Evolutionary conservation across 2,329 filamentous ascomycete genomes (phyloP).

Genomic region (Bipolaris gigantea): DNA sequence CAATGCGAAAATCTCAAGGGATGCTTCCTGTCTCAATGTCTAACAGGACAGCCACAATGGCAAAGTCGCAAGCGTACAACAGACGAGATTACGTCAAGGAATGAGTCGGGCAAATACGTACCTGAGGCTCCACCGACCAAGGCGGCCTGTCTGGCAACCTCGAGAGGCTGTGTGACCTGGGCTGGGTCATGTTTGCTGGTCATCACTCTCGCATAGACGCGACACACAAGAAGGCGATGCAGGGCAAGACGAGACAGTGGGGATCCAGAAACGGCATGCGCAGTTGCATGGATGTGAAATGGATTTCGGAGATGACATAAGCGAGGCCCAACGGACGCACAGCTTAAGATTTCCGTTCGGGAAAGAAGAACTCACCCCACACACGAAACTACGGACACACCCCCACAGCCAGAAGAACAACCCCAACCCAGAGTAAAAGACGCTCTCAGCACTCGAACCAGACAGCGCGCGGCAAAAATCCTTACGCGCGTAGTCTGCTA

Average conservation of each 20-base stretch:
- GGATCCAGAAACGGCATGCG: constrained; percentile 7
- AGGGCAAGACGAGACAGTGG: constrained; percentile 1
- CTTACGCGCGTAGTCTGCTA: constrained; percentile 42
- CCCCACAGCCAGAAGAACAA: constrained; percentile 28
- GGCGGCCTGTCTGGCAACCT: constrained; percentile 31
- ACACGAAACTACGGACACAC: constrained; percentile 24
- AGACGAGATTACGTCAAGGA: neutral
- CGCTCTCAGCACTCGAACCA: constrained; percentile 33
- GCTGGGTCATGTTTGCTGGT: constrained; percentile 23
- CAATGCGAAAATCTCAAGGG: neutral
- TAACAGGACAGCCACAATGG: neutral
- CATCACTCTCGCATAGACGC: constrained; percentile 31
- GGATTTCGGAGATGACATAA: constrained; percentile 17
- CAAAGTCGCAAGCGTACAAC: neutral
- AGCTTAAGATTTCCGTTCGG: constrained; percentile 31
- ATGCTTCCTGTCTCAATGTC: neutral
- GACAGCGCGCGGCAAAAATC: constrained; percentile 40
- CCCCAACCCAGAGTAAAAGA: constrained; percentile 30
- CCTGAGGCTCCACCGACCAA: constrained; percentile 34
- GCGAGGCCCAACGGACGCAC: constrained; percentile 22
- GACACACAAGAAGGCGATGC: neutral
- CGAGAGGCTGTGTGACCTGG: constrained; percentile 31
- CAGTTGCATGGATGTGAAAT: constrained; percentile 11
- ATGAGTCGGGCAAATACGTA: constrained; percentile 22
- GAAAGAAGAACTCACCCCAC: constrained; percentile 20